These are phyloP conservation scores for Pyrus pyrifolia DNA, from an alignment of 306 rosid species.

Conservation along the genomic window DNA sequence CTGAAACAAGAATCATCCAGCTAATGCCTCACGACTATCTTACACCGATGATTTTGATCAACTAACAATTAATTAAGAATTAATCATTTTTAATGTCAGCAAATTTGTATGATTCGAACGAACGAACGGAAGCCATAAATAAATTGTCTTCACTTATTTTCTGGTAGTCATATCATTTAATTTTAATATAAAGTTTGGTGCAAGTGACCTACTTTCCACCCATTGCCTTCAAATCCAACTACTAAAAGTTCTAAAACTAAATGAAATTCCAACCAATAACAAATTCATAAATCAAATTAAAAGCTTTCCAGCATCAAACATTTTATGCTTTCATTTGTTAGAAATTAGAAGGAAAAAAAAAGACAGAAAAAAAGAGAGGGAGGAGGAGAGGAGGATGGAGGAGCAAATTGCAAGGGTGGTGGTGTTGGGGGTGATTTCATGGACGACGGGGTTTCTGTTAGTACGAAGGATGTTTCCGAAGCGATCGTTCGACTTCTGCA, in stretches of 20 bases:
- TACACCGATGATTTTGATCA: not conserved
- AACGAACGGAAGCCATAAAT: not conserved
- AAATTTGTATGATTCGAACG: not conserved
- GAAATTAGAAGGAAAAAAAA: not conserved
- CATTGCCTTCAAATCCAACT: not conserved
- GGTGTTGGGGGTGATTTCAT: constrained; percentile 54
- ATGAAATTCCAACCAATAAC: constrained; percentile 2
- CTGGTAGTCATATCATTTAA: no score
- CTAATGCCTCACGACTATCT: not conserved
- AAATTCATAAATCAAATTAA: not conserved
- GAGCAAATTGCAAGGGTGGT: constrained; percentile 23
- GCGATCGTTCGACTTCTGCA: constrained; percentile 55
- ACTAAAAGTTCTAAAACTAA: not conserved
- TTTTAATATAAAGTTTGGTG: no score
- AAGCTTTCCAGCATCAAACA: not conserved
- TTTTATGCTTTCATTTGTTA: not conserved
- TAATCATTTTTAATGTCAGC: not conserved
- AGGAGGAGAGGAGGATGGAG: constrained; percentile 4
- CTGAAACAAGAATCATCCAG: not conserved
- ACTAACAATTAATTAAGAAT: not conserved
- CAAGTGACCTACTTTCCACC: not conserved
- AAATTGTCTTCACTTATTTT: not conserved
- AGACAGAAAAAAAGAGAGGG: constrained; percentile 20
- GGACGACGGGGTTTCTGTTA: constrained; percentile 52
- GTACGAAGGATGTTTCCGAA: constrained; percentile 38